A percentile compares a stretch with the other conserved stretches of the same genome.
These are phyloP conservation scores for Tubosaeta sp. DNA, from an alignment of 768 basidiomycete species.

Conservation along the genomic window DNA sequence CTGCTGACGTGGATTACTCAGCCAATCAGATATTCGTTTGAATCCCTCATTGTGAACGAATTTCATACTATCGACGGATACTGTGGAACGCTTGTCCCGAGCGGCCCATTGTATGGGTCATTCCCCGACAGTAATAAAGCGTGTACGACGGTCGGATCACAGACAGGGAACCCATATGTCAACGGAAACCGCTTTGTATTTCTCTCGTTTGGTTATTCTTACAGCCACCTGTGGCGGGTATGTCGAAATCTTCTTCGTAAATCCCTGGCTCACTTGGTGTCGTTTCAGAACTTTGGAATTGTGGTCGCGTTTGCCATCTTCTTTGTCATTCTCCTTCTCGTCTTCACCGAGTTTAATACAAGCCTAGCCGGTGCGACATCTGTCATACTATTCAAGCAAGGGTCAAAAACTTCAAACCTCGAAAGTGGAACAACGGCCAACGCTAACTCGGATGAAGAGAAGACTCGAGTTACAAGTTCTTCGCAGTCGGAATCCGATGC, in stretches of 20 bases:
- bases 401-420: slow-evolving; percentile 31
- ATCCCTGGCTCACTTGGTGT: background rate
- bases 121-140: slow-evolving; percentile 63
- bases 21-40: slow-evolving; percentile 65
- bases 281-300: slow-evolving; percentile 62
- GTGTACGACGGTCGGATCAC: slow-evolving; percentile 67
- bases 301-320: slow-evolving; percentile 56
- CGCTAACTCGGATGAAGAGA: slow-evolving; percentile 21
- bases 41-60: slow-evolving; percentile 74
- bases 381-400: slow-evolving; percentile 65
- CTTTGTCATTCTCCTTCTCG: slow-evolving; percentile 53
- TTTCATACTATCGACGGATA: slow-evolving; percentile 65
- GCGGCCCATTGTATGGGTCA: slow-evolving; percentile 57
- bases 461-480: slow-evolving; percentile 14
- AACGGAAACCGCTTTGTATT: slow-evolving; percentile 54
- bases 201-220: slow-evolving; percentile 40
- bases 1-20: slow-evolving; percentile 1
- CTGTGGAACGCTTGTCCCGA: slow-evolving; percentile 57
- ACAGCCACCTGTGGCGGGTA: slow-evolving; percentile 48
- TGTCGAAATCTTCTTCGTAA: slow-evolving; percentile 4
- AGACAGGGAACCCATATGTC: slow-evolving; percentile 57
- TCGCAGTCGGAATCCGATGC: slow-evolving; percentile 6
- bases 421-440: background rate
- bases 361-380: slow-evolving; percentile 31
- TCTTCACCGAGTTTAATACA: slow-evolving; percentile 56